A percentile compares a stretch with the other conserved stretches of the same genome.
Conservation (phyloP, 257 asterid genomes). For the Rhazya stricta region DNA sequence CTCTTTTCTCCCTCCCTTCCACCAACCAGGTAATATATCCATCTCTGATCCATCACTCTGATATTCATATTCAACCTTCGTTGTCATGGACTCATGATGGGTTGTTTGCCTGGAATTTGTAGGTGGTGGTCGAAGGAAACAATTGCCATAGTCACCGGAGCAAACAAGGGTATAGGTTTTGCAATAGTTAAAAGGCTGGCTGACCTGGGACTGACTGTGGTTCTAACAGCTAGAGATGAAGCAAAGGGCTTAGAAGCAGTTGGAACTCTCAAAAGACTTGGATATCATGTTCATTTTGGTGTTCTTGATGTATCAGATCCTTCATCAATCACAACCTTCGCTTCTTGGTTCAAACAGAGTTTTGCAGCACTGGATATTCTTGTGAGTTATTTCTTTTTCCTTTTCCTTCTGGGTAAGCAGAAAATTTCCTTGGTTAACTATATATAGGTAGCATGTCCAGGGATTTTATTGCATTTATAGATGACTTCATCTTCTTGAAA, state of each 20-base stretch:
- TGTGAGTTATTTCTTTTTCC: conserved; percentile 28
- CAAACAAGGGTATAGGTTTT: conserved; percentile 70
- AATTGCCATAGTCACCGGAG: conserved; percentile 73
- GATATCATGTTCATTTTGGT: conserved; percentile 43
- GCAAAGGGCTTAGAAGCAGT: conserved; percentile 50
- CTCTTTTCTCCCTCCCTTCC: conserved; percentile 27
- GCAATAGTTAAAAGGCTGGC: conserved; percentile 55
- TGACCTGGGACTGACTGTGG: conserved; percentile 59
- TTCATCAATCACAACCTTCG: conserved; percentile 43
- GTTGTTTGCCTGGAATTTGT: too few relatives aligned
- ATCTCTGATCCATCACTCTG: background rate
- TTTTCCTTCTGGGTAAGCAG: too few relatives aligned
- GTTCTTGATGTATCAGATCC: conserved; percentile 59
- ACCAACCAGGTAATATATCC: conserved; percentile 36
- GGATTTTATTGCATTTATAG: too few relatives aligned
- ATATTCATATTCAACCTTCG: too few relatives aligned
- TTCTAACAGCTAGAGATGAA: conserved; percentile 65
- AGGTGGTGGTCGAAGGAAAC: conserved; percentile 89
- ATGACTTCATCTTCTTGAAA: too few relatives aligned
- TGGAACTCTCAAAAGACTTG: conserved; percentile 31
- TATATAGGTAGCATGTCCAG: too few relatives aligned
- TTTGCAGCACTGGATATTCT: conserved; percentile 60
- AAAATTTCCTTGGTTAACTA: too few relatives aligned
- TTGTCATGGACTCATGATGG: too few relatives aligned
- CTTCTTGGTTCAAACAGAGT: conserved; percentile 41